Base-by-base conservation (phyloP, 2,329 filamentous ascomycete genomes). In the Spiromastix sp. region DNA sequence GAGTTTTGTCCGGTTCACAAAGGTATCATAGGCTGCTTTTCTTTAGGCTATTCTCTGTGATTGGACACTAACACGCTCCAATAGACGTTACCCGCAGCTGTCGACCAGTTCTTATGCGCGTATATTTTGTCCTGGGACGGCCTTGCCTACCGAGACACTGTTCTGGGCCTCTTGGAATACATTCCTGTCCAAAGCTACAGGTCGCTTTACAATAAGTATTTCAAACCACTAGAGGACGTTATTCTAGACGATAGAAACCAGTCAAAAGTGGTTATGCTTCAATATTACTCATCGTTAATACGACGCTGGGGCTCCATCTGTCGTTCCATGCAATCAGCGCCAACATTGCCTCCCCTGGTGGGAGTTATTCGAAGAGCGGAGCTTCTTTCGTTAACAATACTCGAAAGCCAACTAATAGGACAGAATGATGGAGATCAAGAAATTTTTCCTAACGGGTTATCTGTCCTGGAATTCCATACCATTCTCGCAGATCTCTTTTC, bases 401-500 rank as follows among this genome's bases (percentile, higher is more conserved):
- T 77, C 5, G 79, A 83, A 39, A 49, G 56, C 66, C 60, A 2
- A 53, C 62, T 6, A 52, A 4, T 47, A 38, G 7, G 8, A 12
- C 16, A 11, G 12, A 25, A 4, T 3, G 30, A 17, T 12, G 11
- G 16, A 17, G n/a, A 5, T 6, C 4, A 4, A 4, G 34, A 38
- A n/a, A 33, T 28, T 5, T 25, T 5, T 13, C 2, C 32, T 43
- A n/a, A 30, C n/a, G 57, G 49, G 25, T 59, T 70, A 24, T 74
- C 76, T 5, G 61, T 69, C 13, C 65, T 86, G 11, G 68, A 83
- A 21, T 75, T 78, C 51, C 86, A 89, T 57, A 84, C 81, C 55
- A 63, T 71, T 35, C 66, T 75, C 4, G 70, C 74, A 4, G 60
- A 65, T 13, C 57, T 81, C 15, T 69, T 77, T 38, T 68, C 70